Evolutionary conservation across 306 rosid species (phyloP).

Genomic region (Pueraria montana): DNA sequence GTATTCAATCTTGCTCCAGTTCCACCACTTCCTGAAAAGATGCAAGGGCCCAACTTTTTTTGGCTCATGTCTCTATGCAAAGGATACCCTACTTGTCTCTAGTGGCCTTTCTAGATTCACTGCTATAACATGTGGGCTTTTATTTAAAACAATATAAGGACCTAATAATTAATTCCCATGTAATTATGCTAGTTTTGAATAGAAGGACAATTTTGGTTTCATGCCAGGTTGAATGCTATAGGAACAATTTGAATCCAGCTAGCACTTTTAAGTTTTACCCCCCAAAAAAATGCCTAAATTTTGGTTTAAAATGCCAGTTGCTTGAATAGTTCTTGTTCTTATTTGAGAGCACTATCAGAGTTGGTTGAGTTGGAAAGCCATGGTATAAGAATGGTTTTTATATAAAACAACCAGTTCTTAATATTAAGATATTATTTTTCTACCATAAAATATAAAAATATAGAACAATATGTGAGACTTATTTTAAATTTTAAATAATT

Average conservation of each 20-base stretch:
- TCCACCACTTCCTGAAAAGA: constrained; percentile 47
- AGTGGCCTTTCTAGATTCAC: constrained; percentile 19
- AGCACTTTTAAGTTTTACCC: background rate
- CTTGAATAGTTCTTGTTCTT: background rate
- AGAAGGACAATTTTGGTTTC: background rate
- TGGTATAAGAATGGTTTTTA: background rate
- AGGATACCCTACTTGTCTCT: constrained; percentile 51
- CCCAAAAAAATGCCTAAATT: background rate
- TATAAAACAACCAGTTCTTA: too few species aligned
- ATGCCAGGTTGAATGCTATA: background rate
- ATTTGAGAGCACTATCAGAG: background rate
- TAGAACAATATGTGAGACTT: background rate
- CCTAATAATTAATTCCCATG: constrained; percentile 17
- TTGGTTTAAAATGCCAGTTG: background rate
- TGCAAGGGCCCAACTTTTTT: constrained; percentile 30
- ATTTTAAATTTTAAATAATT: background rate
- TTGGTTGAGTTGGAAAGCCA: background rate
- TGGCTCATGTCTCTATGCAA: constrained; percentile 41
- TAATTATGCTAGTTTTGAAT: constrained; percentile 22
- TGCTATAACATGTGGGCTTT: constrained; percentile 3
- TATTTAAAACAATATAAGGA: constrained; percentile 1
- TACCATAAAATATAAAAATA: background rate
- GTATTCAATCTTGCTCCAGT: constrained; percentile 5
- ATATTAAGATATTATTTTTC: too few species aligned
- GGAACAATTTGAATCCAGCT: constrained; percentile 30